These are phyloP conservation scores for Penicillium digitatum DNA, from an alignment of 2,329 filamentous ascomycete species.

Conservation along the genomic window DNA sequence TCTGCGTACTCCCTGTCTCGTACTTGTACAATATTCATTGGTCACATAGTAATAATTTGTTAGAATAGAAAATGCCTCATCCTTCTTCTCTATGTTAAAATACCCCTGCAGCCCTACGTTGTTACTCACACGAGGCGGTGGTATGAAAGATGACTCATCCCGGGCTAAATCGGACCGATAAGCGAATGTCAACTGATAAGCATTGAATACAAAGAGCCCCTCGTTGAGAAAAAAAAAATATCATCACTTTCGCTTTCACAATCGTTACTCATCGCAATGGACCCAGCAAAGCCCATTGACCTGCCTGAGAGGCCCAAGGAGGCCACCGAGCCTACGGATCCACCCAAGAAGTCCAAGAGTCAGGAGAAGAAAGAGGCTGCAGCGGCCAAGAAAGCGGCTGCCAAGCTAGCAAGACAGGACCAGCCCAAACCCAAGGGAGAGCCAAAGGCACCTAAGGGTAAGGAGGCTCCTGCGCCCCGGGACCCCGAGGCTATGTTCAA, in stretches of 20 bases:
- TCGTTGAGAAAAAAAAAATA: conserved; percentile 19
- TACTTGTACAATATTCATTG: conserved; percentile 10
- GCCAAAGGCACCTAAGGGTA: conserved; percentile 30
- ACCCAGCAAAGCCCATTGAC: conserved; percentile 24
- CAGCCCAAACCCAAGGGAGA: conserved; percentile 7
- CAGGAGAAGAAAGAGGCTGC: conserved; percentile 34
- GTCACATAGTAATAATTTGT: conserved; percentile 5
- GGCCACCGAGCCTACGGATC: conserved; percentile 8
- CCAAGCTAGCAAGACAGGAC: conserved; percentile 11
- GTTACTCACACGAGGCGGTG: neutral
- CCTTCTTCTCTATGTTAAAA: neutral
- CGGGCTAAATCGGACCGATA: conserved; percentile 27
- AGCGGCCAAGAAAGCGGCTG: conserved; percentile 20
- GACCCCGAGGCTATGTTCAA: conserved; percentile 69
- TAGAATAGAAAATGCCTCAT: neutral
- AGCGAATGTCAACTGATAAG: conserved; percentile 28
- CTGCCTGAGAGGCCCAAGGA: conserved; percentile 26
- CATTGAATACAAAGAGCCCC: conserved; percentile 19
- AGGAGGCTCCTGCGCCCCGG: conserved; percentile 28
- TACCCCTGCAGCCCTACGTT: neutral
- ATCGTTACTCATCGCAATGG: conserved; percentile 17
- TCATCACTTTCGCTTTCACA: conserved; percentile 8
- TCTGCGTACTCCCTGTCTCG: conserved; percentile 13
- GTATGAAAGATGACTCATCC: conserved; percentile 23
- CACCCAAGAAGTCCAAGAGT: conserved; percentile 48